A percentile compares a stretch with the other conserved stretches of the same genome.
phyloP scores from a whole-genome alignment of 495 filamentous ascomycete species.

The Venustampulla echinocandica region DNA sequence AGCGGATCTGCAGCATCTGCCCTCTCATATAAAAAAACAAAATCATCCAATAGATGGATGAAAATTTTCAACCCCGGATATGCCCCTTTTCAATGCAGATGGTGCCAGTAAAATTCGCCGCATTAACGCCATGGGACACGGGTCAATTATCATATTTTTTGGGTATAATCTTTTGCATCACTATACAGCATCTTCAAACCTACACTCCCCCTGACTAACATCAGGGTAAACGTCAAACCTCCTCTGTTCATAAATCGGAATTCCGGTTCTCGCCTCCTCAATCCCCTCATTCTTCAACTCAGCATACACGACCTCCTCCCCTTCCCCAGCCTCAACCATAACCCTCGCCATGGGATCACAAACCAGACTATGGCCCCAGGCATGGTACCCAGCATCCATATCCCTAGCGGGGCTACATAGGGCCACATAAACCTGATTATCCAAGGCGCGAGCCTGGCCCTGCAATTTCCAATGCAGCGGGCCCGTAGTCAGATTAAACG shows the following conservation, averaged over 20 bases:
- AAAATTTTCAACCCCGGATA: too few relatives aligned
- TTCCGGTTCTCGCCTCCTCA: conserved; percentile 67
- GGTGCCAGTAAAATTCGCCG: too few relatives aligned
- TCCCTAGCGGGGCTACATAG: conserved; percentile 88
- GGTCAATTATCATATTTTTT: too few relatives aligned
- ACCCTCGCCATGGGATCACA: conserved; percentile 84
- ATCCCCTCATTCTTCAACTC: conserved; percentile 66
- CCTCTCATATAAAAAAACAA: too few relatives aligned
- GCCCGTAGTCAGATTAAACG: conserved; percentile 91
- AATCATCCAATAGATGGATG: too few relatives aligned
- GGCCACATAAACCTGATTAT: conserved; percentile 93
- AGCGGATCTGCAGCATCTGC: too few relatives aligned
- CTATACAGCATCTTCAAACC: conserved; percentile 13
- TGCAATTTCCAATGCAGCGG: conserved; percentile 83
- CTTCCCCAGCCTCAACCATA: conserved; percentile 62
- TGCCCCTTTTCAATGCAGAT: too few relatives aligned
- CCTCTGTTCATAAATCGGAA: conserved; percentile 77
- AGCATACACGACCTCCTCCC: conserved; percentile 66
- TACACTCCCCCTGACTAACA: conserved; percentile 48
- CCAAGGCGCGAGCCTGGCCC: conserved; percentile 75
- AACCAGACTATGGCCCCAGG: conserved; percentile 84
- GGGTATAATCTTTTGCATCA: too few relatives aligned
- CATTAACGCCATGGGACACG: too few relatives aligned
- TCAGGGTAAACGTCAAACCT: conserved; percentile 96
- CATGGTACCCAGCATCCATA: conserved; percentile 67